Evolutionary conservation across 306 rosid species (phyloP), one percentile per base, ranked within the genome.

Genomic region (Castanea mollissima): DNA sequence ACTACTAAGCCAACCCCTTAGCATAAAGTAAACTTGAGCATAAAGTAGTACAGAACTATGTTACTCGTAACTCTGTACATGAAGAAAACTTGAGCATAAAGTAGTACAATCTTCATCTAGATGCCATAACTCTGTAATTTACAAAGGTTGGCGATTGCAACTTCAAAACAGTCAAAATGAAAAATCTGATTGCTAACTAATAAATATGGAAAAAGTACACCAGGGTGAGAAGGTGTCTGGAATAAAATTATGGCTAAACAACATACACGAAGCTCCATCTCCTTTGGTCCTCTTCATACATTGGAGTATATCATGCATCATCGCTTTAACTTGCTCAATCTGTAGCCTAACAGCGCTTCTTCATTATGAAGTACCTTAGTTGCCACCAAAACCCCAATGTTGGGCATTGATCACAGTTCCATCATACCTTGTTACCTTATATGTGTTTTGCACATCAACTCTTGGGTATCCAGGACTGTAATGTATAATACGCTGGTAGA

Each of bases 381-480:
- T 52, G 98, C 90, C 56, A 94, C 78, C 87, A 91, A 59, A 85
- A 79, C 93, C 91, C 99, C 98, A 92, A 77, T 98, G 94, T 80
- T 89, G 93, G 56, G 91, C 92, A 59, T 92, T 91, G 75, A 95
- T 95, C 77, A 95, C 91, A 75, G 79, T 87, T 23, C 91, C 95
- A 9, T 95, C 97, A 44, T 90, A 95, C 81, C 99, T 88, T 5
- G 98, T 87, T 83, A 92, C 92, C 90, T 92, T 76, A 92, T 92
- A 90, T 4, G 97, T 85, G 78, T 95, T 95, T 27, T 74, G 91
- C 3, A 85, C 89, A 79, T 86, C 90, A 41, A 91, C 95, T 81
- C 83, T 91, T 2, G 97, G 99, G 82, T 95, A 95, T 74, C 98
- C 98, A 4, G 94, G 99, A 85, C 91, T 91, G 74, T 89, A 90